A percentile compares a stretch with the other conserved stretches of the same genome.
Conservation (phyloP, 2,329 filamentous ascomycete species). For the Monilinia fructigena region DNA sequence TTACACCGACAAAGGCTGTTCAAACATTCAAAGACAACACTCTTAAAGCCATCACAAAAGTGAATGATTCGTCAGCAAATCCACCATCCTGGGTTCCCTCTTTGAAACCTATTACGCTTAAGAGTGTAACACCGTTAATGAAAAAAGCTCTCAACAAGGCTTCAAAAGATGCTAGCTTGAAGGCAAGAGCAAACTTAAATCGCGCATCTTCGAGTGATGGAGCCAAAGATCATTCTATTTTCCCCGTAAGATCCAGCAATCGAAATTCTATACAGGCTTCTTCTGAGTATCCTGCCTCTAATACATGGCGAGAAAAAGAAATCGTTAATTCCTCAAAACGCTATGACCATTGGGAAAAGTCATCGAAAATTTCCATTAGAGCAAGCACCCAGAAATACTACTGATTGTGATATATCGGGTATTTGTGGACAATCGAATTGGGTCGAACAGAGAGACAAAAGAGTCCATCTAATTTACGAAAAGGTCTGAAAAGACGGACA, state of each 20-base stretch:
- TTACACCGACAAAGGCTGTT: neutral
- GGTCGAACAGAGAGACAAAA: neutral
- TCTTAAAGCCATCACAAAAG: neutral
- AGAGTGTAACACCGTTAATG: neutral
- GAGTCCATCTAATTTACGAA: neutral
- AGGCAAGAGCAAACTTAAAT: neutral
- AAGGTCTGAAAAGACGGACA: too few species aligned
- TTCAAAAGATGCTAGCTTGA: neutral
- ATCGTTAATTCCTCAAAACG: neutral
- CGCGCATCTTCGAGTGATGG: neutral
- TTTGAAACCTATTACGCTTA: neutral
- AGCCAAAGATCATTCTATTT: neutral
- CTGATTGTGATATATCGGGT: neutral
- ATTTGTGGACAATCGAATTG: constrained; percentile 10
- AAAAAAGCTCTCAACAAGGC: neutral
- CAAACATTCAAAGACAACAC: fast-evolving
- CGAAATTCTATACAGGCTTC: neutral
- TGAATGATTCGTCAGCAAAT: neutral
- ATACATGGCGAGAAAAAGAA: neutral
- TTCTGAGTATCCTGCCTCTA: neutral
- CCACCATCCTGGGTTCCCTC: neutral
- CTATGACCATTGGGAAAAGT: neutral
- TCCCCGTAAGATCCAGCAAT: neutral
- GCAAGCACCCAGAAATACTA: neutral
- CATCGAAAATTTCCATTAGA: neutral